Base-by-base conservation (phyloP, 2,329 filamentous ascomycete genomes). In the Aspergillus pseudoglaucus region DNA sequence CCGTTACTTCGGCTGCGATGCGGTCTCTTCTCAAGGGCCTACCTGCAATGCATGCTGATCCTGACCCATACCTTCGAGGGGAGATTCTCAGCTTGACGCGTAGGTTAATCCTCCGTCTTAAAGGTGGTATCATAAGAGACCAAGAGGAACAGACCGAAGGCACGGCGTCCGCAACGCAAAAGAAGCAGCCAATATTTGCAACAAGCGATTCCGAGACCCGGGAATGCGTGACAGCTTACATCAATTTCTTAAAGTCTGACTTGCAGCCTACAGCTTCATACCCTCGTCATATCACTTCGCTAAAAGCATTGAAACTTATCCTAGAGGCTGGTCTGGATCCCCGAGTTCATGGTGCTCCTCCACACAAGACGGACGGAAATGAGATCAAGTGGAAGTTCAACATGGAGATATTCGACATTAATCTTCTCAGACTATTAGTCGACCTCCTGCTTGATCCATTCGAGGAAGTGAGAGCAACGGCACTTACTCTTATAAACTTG, bases 381-480 rank as follows among this genome's bases (percentile, higher is more conserved):
- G 70, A 76, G 46, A 55, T 70, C 3, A 68, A 65, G 30, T 83
- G 80, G 78, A 69, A 72, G 3, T 73, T 76, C 49, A 61, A 68
- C 17, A 48, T 78, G 10, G 62, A 70, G 2, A 64, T 81, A 3
- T 67, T 78, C 15, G 53, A 59, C 6, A 50, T 62, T 2, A 60
- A 49, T 25, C 54, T 72, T 37, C 62, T 70, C 35, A 59, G 85
- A 42, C 74, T 83, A 4, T 72, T 97, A 6, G 72, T 90, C 12
- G 89, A 95, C 64, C 78, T 95, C 18, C 69, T 95, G 6, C 75
- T 95, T 61, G 88, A 98, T 59, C 88, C 91, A 0, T 98, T 95
- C 60, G 93, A 97, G 48, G 93, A 98, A 65, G 87, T 97, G 4
- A 79, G 91, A 55, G 81, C 71, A 42, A 70, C 68, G 1, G 70